phyloP scores from a whole-genome alignment of 352 stramenopile genomes.

The Saprolegnia diclina region DNA sequence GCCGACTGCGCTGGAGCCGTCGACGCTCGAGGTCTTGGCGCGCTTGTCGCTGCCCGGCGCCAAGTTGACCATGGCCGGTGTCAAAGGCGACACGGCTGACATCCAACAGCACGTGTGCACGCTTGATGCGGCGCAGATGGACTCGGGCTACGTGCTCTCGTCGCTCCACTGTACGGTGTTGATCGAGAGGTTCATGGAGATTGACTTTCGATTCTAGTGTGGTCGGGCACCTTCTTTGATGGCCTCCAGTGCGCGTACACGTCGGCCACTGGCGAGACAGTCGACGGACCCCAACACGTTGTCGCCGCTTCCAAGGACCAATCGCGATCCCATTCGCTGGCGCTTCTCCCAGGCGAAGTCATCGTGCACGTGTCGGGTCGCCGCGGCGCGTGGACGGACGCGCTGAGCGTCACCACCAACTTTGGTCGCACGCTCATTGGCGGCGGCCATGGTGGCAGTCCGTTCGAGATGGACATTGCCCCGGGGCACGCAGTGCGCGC shows the following conservation, averaged over 20 bases:
- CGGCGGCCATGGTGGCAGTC: conserved; percentile 51
- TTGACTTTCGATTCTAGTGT: conserved; percentile 43
- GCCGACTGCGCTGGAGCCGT: background rate
- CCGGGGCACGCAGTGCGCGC: conserved; percentile 46
- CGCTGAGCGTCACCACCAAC: conserved; percentile 54
- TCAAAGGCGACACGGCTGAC: background rate
- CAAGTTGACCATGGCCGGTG: conserved; percentile 40
- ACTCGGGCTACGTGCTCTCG: conserved; percentile 50
- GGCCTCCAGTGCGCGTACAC: conserved; percentile 32
- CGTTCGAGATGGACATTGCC: conserved; percentile 41
- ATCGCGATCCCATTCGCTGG: conserved; percentile 16
- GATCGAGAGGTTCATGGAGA: conserved; percentile 21
- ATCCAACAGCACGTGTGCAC: conserved; percentile 5
- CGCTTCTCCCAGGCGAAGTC: conserved; percentile 45
- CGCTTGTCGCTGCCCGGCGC: conserved; percentile 40
- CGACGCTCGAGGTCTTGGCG: background rate
- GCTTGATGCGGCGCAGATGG: conserved; percentile 29
- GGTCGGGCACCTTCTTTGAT: conserved; percentile 64
- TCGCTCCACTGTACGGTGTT: conserved; percentile 43
- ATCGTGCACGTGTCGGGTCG: conserved; percentile 46
- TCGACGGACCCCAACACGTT: conserved; percentile 7
- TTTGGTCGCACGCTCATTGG: conserved; percentile 51
- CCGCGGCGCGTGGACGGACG: conserved; percentile 73
- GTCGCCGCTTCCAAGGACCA: conserved; percentile 14
- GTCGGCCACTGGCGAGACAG: background rate